phyloP scores from a whole-genome alignment of 352 stramenopile species.

The Phytophthora podocarpi region DNA sequence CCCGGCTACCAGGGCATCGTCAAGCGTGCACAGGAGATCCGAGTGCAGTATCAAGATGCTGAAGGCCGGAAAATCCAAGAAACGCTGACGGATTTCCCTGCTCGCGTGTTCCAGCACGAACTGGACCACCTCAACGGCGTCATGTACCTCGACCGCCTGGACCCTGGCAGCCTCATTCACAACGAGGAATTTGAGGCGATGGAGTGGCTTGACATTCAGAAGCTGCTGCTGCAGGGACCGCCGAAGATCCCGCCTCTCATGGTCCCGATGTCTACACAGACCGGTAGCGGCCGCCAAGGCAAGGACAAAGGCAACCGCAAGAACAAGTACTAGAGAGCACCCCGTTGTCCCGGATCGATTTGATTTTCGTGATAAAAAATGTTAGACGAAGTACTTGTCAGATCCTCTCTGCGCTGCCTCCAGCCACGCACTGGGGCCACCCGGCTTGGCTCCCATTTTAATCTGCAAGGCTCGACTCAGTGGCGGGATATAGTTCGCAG shows the following conservation, averaged over 20 bases:
- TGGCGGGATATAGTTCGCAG: conserved; percentile 30
- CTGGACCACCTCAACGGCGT: conserved; percentile 81
- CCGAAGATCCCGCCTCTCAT: conserved; percentile 34
- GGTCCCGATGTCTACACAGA: conserved; percentile 7
- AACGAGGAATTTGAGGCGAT: conserved; percentile 82
- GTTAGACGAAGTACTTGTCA: conserved; percentile 42
- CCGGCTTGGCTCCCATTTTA: conserved; percentile 16
- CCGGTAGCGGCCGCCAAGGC: neutral
- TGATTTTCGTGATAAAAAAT: conserved; percentile 24
- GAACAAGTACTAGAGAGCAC: conserved; percentile 29
- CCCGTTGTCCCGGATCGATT: neutral
- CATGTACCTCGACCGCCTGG: conserved; percentile 78
- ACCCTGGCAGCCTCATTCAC: conserved; percentile 75
- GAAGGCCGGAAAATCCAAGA: conserved; percentile 58
- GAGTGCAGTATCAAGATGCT: conserved; percentile 64
- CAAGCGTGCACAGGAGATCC: conserved; percentile 59
- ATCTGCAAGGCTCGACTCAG: conserved; percentile 32
- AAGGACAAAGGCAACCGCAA: conserved; percentile 32
- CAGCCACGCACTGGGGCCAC: conserved; percentile 20
- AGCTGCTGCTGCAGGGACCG: conserved; percentile 53
- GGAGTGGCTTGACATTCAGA: conserved; percentile 61
- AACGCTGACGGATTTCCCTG: conserved; percentile 75
- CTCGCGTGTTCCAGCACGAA: conserved; percentile 86
- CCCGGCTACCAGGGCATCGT: conserved; percentile 83
- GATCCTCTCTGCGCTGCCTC: conserved; percentile 23